phyloP scores from a whole-genome alignment of 2,329 filamentous ascomycete genomes.

The Zalaria sp. region DNA sequence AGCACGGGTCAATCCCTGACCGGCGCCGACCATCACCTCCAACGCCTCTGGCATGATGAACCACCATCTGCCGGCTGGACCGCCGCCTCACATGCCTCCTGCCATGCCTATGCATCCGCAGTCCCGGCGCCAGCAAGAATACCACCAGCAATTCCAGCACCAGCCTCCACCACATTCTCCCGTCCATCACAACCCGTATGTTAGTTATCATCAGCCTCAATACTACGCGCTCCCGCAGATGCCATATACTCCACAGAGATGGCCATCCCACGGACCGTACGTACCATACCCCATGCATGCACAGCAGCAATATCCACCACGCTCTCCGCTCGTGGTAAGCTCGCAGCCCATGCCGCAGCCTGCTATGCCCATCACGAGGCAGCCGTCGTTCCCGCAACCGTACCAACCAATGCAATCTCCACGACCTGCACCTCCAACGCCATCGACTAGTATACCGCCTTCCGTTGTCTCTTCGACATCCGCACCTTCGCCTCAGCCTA shows the following conservation, averaged over 20 bases:
- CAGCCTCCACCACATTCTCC: constrained; percentile 23
- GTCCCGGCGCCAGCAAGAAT: constrained; percentile 24
- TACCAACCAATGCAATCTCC: constrained; percentile 7
- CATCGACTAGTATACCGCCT: constrained; percentile 21
- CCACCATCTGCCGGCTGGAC: constrained; percentile 55
- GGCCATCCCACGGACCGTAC: constrained; percentile 22
- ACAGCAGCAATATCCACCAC: constrained; percentile 20
- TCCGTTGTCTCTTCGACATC: constrained; percentile 6
- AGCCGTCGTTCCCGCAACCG: constrained; percentile 11
- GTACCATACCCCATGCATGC: constrained; percentile 22
- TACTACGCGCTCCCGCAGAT: constrained; percentile 25
- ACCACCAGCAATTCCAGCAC: constrained; percentile 20
- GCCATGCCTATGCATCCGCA: constrained; percentile 21
- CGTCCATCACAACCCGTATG: constrained; percentile 23
- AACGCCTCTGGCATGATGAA: constrained; percentile 57
- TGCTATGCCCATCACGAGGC: constrained; percentile 30
- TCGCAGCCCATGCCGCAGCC: constrained; percentile 26
- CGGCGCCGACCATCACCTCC: constrained; percentile 3
- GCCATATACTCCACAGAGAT: constrained; percentile 23
- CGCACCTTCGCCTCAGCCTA: constrained; percentile 12
- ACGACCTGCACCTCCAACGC: constrained; percentile 4
- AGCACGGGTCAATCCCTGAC: constrained; percentile 1
- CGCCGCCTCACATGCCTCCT: constrained; percentile 33
- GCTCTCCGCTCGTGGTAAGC: constrained; percentile 31
- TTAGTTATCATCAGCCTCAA: constrained; percentile 20